These are phyloP conservation scores for Diaporthe aspalathi DNA, from an alignment of 2,329 filamentous ascomycete species.

Conservation along the genomic window DNA sequence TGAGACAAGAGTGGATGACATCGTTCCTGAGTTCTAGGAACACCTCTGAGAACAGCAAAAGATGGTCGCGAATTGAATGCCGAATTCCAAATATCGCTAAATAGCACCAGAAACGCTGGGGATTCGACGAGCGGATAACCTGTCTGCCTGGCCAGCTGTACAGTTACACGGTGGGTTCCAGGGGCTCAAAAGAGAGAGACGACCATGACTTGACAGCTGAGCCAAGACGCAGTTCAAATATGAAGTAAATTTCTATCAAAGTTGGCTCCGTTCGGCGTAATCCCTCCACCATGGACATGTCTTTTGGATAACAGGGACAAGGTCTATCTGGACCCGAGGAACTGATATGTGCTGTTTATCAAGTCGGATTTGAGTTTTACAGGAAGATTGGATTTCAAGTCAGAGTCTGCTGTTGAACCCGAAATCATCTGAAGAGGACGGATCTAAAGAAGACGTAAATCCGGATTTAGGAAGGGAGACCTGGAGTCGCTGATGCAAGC, in stretches of 20 bases:
- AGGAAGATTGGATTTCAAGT: background rate
- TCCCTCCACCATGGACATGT: background rate
- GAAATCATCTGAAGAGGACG: no score
- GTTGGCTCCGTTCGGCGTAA: background rate
- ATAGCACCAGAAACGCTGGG: background rate
- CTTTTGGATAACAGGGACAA: no score
- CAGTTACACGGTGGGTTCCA: no score
- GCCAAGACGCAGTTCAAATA: no score
- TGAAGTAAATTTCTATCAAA: background rate
- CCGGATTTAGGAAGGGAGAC: background rate
- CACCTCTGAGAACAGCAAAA: background rate
- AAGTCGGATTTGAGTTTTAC: background rate
- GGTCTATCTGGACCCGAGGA: no score
- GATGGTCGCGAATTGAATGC: background rate
- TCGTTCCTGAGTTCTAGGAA: background rate
- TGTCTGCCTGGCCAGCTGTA: no score
- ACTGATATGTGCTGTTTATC: background rate
- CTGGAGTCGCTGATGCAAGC: background rate
- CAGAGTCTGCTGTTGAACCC: background rate
- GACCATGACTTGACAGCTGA: no score
- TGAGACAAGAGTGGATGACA: background rate
- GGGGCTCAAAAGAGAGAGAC: no score
- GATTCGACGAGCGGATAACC: background rate
- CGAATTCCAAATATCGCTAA: background rate
- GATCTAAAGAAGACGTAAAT: background rate